These are phyloP conservation scores for Mycena vulgaris DNA, from an alignment of 768 basidiomycete genomes.

Conservation along the genomic window DNA sequence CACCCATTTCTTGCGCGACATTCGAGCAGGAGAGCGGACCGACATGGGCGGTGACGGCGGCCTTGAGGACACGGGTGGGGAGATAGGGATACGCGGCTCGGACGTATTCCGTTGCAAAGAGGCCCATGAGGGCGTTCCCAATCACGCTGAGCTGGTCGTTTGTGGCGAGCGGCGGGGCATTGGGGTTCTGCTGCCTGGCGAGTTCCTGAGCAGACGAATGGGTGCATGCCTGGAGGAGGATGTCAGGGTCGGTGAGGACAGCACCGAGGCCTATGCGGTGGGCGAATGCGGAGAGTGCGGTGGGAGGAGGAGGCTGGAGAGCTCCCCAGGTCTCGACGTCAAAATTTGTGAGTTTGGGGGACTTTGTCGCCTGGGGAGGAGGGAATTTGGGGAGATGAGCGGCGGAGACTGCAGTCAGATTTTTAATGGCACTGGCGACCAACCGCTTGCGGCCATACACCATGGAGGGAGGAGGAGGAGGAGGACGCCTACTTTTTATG, in stretches of 20 bases:
- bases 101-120: conserved; percentile 91
- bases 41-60: conserved; percentile 92
- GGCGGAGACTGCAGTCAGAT: conserved; percentile 65
- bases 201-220: conserved; percentile 78
- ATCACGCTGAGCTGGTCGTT: conserved; percentile 84
- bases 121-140: conserved; percentile 91
- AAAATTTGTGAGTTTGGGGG: conserved; percentile 61
- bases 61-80: conserved; percentile 92
- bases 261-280: conserved; percentile 82
- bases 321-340: conserved; percentile 79
- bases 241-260: conserved; percentile 66
- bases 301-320: conserved; percentile 78
- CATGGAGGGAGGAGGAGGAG: conserved; percentile 52
- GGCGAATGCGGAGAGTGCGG: conserved; percentile 82
- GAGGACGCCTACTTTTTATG: too few species aligned
- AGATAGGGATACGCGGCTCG: conserved; percentile 89
- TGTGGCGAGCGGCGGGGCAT: conserved; percentile 67
- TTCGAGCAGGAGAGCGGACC: conserved; percentile 87
- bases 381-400: conserved; percentile 72
- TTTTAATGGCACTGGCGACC: conserved; percentile 43
- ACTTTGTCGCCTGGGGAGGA: conserved; percentile 47
- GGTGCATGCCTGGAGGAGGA: conserved; percentile 83
- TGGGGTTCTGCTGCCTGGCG: conserved; percentile 70
- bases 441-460: conserved; percentile 73
- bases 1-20: conserved; percentile 91